Percentiles rank a stretch among this genome's conserved stretches.
phyloP scores from a whole-genome alignment of 2,329 filamentous ascomycete species.

The Colletotrichum coccodes region DNA sequence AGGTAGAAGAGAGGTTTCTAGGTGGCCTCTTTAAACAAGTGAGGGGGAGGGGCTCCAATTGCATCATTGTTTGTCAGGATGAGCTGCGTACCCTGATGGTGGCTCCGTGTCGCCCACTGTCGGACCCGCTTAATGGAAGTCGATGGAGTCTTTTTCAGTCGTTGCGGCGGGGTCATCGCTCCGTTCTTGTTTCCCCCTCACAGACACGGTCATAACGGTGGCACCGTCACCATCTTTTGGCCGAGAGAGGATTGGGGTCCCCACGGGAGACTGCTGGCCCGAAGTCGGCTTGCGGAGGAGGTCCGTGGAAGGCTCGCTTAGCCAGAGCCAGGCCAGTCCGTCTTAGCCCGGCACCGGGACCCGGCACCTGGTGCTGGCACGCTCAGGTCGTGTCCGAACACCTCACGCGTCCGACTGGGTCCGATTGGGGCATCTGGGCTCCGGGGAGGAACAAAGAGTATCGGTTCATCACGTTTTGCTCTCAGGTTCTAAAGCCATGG shows the following conservation, averaged over 20 bases:
- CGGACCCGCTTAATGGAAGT: slow-evolving; percentile 20
- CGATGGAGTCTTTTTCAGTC: not conserved
- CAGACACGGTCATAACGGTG: not conserved
- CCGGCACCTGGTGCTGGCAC: not conserved
- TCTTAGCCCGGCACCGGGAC: not conserved
- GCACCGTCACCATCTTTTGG: not conserved
- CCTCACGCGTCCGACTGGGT: no score
- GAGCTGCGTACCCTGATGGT: slow-evolving; percentile 29
- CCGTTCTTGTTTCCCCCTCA: not conserved
- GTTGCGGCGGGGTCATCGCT: not conserved
- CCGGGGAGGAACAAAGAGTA: not conserved
- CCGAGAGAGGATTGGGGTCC: slow-evolving; percentile 6
- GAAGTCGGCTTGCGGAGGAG: not conserved
- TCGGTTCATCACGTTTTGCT: not conserved
- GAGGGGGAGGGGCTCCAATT: slow-evolving; percentile 25
- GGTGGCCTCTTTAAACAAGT: slow-evolving; percentile 14
- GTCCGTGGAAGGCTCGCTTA: not conserved
- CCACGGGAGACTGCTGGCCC: slow-evolving; percentile 1
- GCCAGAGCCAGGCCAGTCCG: not conserved
- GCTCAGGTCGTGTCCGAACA: no score
- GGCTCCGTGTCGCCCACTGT: slow-evolving; percentile 25
- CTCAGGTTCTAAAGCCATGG: not conserved
- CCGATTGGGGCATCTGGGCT: no score
- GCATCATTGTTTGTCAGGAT: slow-evolving; percentile 33
- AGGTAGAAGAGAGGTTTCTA: not conserved